A percentile compares a stretch with the other conserved stretches of the same genome.
Conservation (phyloP, 352 stramenopile species). For the Chrysophaeum taylorii region DNA sequence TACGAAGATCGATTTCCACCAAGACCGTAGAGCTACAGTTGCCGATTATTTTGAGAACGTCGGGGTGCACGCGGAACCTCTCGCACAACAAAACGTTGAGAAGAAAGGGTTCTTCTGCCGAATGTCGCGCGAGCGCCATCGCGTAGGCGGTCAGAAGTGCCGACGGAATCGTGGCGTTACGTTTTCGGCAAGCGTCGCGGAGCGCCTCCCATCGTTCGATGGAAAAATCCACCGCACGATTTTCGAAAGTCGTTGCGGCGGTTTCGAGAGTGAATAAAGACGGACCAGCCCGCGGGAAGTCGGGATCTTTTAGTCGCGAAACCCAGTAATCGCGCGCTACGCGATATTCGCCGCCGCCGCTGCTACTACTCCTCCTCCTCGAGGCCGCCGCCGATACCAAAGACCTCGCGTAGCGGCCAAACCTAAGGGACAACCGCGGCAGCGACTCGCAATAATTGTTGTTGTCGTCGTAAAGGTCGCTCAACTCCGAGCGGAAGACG, state of each 20-base stretch:
- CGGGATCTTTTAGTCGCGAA: too few relatives aligned
- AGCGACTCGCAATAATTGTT: not conserved
- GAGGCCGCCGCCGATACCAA: too few relatives aligned
- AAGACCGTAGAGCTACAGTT: constrained; percentile 21
- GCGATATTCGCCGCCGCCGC: too few relatives aligned
- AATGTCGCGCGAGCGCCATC: not conserved
- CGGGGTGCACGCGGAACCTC: constrained; percentile 10
- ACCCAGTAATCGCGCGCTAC: too few relatives aligned
- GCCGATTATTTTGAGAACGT: constrained; percentile 14
- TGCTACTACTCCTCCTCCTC: too few relatives aligned
- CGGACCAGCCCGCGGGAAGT: too few relatives aligned
- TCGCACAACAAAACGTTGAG: constrained; percentile 19
- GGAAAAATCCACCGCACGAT: not conserved
- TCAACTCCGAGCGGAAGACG: constrained; percentile 17
- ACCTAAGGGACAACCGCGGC: not conserved
- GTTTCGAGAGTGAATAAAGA: too few relatives aligned
- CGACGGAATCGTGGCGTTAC: constrained; percentile 3
- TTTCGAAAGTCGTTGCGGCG: not conserved
- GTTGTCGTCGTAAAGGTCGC: not conserved
- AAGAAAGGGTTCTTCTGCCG: constrained; percentile 1
- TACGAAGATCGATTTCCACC: constrained; percentile 12
- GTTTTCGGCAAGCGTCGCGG: not conserved
- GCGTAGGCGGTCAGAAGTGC: constrained; percentile 10
- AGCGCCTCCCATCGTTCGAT: not conserved
- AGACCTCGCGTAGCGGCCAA: not conserved